phyloP scores from a whole-genome alignment of 305 asterid species.

The Solanum aculeatissimum region DNA sequence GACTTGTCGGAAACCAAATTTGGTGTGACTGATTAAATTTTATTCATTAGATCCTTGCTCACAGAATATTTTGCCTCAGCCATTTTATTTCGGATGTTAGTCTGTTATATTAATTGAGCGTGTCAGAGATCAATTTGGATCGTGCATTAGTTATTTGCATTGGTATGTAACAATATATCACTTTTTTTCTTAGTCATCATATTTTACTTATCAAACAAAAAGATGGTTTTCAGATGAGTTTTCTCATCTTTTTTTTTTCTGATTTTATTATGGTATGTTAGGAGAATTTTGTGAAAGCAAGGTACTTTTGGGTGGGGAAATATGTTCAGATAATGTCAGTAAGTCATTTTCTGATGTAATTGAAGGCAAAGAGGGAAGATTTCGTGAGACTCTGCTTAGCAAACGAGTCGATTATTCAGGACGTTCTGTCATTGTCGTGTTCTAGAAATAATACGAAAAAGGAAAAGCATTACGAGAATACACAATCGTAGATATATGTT shows the following conservation, averaged over 20 bases:
- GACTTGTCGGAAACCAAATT: neutral
- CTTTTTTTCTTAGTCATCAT: neutral
- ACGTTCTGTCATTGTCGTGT: too few relatives aligned
- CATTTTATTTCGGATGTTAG: neutral
- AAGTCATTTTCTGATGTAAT: too few relatives aligned
- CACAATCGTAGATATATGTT: neutral
- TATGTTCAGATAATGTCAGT: neutral
- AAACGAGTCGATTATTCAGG: too few relatives aligned
- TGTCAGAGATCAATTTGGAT: neutral
- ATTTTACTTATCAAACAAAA: neutral
- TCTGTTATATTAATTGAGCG: neutral
- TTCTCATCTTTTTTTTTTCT: neutral
- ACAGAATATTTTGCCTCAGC: neutral
- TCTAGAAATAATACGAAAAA: neutral
- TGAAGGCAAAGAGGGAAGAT: too few relatives aligned
- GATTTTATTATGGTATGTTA: neutral
- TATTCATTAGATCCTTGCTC: neutral
- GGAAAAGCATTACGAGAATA: neutral
- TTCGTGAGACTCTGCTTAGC: too few relatives aligned
- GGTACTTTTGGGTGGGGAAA: neutral
- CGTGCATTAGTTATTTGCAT: neutral
- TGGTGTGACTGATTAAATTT: neutral
- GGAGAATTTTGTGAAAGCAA: neutral
- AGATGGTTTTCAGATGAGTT: neutral
- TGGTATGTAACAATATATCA: neutral